phyloP scores from a whole-genome alignment of 805 yeast species.

The Lipomyces starkeyi region DNA sequence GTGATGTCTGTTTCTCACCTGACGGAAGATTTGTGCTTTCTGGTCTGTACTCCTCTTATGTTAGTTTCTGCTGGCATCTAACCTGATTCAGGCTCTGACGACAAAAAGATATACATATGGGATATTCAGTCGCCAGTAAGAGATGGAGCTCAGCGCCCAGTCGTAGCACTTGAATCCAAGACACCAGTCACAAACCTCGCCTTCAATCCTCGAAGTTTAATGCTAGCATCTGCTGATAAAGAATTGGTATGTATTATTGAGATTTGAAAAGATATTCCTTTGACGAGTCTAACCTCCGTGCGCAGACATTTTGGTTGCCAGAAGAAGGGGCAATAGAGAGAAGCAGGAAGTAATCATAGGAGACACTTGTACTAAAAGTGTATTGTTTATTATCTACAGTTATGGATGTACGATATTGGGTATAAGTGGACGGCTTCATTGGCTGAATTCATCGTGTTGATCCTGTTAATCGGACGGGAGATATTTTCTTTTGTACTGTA shows the following conservation, averaged over 20 bases:
- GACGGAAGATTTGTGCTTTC: constrained; percentile 68
- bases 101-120: constrained; percentile 61
- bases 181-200: constrained; percentile 51
- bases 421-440: background rate
- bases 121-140: constrained; percentile 46
- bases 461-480: too few relatives aligned
- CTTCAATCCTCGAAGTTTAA: constrained; percentile 66
- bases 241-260: constrained; percentile 44
- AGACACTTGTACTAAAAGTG: background rate
- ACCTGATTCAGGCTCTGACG: constrained; percentile 49
- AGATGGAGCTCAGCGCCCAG: constrained; percentile 40
- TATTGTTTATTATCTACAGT: background rate
- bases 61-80: background rate
- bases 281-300: background rate
- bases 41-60: constrained; percentile 46
- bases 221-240: constrained; percentile 69
- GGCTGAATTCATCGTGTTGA: background rate
- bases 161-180: constrained; percentile 36
- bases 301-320: constrained; percentile 35
- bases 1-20: constrained; percentile 65
- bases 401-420: background rate
- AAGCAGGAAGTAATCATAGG: background rate
- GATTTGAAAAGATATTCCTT: background rate
- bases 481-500: background rate
- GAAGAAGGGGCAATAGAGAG: constrained; percentile 5